Percentiles rank a stretch among this genome's conserved stretches.
Evolutionary conservation across 1,284 basidiomycete species (phyloP).

Genomic region (Fomitopsis palustris): DNA sequence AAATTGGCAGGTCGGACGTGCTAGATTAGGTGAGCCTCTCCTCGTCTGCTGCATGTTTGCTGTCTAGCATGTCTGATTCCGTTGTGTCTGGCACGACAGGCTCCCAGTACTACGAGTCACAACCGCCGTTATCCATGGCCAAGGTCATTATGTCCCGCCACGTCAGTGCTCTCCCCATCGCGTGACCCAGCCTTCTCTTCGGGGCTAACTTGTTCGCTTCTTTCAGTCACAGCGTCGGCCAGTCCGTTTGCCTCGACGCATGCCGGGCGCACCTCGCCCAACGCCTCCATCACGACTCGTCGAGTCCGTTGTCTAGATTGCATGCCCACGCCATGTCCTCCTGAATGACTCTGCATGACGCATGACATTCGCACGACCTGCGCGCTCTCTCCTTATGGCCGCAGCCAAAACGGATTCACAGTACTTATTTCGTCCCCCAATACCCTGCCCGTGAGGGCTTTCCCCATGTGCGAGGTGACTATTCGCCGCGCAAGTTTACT

Average conservation of each 20-base stretch:
- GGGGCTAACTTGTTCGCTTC: background rate
- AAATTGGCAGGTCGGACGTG: conserved; percentile 26
- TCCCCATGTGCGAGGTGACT: background rate
- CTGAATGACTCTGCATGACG: conserved; percentile 3
- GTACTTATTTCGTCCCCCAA: background rate
- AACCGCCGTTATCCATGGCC: conserved; percentile 32
- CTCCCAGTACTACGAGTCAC: conserved; percentile 21
- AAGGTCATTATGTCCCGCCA: conserved; percentile 35
- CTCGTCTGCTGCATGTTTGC: background rate
- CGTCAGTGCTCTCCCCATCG: conserved; percentile 23
- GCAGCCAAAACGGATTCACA: background rate
- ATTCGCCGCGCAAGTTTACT: background rate
- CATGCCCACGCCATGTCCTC: background rate
- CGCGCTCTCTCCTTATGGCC: background rate
- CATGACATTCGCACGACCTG: conserved; percentile 3
- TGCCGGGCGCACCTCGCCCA: conserved; percentile 22
- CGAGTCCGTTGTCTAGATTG: conserved; percentile 16
- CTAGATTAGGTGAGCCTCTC: conserved; percentile 18
- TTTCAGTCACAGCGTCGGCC: conserved; percentile 27
- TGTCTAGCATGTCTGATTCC: background rate
- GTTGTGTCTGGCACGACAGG: conserved; percentile 13
- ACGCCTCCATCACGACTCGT: conserved; percentile 25
- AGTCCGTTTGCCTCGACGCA: conserved; percentile 22
- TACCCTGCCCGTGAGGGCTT: background rate
- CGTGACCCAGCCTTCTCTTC: conserved; percentile 10